Evolutionary conservation across 78 protist genomes (phyloP).

Genomic region (Dictyostelium citrinum): DNA sequence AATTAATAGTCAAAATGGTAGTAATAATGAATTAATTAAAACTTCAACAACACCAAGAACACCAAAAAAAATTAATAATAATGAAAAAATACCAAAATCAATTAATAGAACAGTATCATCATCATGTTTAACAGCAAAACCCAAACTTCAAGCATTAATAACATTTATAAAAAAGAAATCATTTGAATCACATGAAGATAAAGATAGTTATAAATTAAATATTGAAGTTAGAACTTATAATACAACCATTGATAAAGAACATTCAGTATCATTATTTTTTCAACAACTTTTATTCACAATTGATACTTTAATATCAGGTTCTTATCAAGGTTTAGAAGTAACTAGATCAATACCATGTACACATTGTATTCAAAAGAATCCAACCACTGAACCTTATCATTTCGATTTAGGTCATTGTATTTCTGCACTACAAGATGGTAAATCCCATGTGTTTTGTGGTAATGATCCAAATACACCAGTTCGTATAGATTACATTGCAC

Average conservation of each 20-base stretch:
- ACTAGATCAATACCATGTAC: slow-evolving; percentile 52
- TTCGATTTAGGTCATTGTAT: slow-evolving; percentile 42
- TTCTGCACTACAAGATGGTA: slow-evolving; percentile 50
- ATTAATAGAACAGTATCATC: neutral
- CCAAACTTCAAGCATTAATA: slow-evolving; percentile 30
- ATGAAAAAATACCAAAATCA: neutral
- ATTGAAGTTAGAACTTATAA: slow-evolving; percentile 40
- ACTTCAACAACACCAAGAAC: too few relatives aligned
- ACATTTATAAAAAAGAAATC: slow-evolving; percentile 52
- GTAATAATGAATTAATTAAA: too few relatives aligned
- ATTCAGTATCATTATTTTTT: slow-evolving; percentile 8
- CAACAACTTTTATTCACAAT: slow-evolving; percentile 52
- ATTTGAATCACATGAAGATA: slow-evolving; percentile 9
- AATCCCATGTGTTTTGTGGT: slow-evolving; percentile 33
- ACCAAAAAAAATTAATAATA: neutral
- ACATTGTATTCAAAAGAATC: slow-evolving; percentile 51
- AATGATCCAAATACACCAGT: slow-evolving; percentile 51
- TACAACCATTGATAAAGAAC: neutral
- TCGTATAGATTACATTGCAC: slow-evolving; percentile 51
- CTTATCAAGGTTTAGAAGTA: neutral
- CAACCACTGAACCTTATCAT: slow-evolving; percentile 30
- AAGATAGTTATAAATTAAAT: slow-evolving; percentile 38
- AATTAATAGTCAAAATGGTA: too few relatives aligned
- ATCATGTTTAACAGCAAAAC: neutral
- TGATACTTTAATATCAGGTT: slow-evolving; percentile 34